Evolutionary conservation across 192 early-diverging fungal species (phyloP), one percentile per base, ranked within the genome.

Genomic region (Podila minutissima): DNA sequence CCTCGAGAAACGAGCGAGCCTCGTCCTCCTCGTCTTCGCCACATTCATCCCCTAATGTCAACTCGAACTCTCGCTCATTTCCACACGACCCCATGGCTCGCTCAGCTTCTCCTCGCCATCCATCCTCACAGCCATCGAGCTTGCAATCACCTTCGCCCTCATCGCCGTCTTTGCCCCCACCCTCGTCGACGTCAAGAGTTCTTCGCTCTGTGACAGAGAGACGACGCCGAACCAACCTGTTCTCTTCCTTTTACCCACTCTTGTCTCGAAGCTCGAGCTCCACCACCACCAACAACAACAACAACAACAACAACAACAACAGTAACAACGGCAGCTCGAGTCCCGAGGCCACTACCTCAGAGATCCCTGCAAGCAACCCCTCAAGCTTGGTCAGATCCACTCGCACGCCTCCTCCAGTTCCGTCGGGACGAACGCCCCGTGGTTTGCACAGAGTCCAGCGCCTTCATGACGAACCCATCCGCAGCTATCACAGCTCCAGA

Each of bases 401-500:
- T 19, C 66, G 62, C 22, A 2, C 69, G 0, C 24, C 58, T 9
- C 15, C 37, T 51, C 8, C 46, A 17, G 35, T 33, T 35, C 24
- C 61, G 20, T 15, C 29, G 7, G 71, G 71, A 9, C 77, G 77
- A 9, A 81, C 77, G 6, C 77, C 77, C 13, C 70, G 77, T 26
- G 77, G 77, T 6, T 67, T 81, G 12, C 64, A 71, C 17, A 61
- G 77, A 61, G 71, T 81, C 1, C 77, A 81, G 62, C 77, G 77
- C 26, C 59, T 81, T 53, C 68, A 81, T 28, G 77, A 81, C 35
- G 77, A 81, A 55, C 77, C 77, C 11, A 66, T 81, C 35, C 61
- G 49, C 6, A 81, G 71, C 35, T 73, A 59, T n/a, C 66, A 71
- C 11, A 73, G 71, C 46, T 81, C 71, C 1, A 72, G 77, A 59